Evolutionary conservation across 1,139 yeast genomes (phyloP).

Genomic region (Pichia sp.): DNA sequence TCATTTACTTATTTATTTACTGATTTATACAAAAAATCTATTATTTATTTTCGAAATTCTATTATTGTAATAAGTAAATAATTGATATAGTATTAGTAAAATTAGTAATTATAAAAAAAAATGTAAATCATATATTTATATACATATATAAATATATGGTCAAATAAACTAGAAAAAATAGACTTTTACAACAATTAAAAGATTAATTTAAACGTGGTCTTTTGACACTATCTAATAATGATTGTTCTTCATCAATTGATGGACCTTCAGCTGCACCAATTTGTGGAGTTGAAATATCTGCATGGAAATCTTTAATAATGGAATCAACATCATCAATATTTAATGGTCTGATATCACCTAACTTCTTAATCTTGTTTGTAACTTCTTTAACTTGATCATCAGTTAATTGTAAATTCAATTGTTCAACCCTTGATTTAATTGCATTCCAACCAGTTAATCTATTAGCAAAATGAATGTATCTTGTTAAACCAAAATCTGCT

Average conservation of each 20-base stretch:
- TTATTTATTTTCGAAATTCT: too few relatives aligned
- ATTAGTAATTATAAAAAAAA: not conserved
- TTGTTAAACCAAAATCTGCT: constrained; percentile 86
- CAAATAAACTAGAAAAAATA: not conserved
- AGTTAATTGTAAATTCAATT: constrained; percentile 80
- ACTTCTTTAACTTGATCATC: constrained; percentile 96
- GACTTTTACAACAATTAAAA: not conserved
- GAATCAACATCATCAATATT: constrained; percentile 97
- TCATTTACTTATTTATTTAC: too few relatives aligned
- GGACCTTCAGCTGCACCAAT: constrained; percentile 26
- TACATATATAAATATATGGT: not conserved
- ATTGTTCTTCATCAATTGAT: constrained; percentile 21
- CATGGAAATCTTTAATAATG: constrained; percentile 89
- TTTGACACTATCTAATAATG: constrained; percentile 25
- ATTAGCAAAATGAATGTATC: constrained; percentile 96
- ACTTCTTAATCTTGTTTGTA: constrained; percentile 83
- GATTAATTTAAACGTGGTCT: constrained; percentile 26
- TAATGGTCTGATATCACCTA: constrained; percentile 92
- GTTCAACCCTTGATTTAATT: constrained; percentile 96
- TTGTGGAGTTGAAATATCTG: constrained; percentile 34
- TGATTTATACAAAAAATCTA: not conserved
- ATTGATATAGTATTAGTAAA: not conserved
- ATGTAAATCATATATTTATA: not conserved
- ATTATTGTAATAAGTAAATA: too few relatives aligned
- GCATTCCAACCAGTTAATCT: constrained; percentile 99